Evolutionary conservation across 768 basidiomycete genomes (phyloP).

Genomic region (Russula dissimulans): DNA sequence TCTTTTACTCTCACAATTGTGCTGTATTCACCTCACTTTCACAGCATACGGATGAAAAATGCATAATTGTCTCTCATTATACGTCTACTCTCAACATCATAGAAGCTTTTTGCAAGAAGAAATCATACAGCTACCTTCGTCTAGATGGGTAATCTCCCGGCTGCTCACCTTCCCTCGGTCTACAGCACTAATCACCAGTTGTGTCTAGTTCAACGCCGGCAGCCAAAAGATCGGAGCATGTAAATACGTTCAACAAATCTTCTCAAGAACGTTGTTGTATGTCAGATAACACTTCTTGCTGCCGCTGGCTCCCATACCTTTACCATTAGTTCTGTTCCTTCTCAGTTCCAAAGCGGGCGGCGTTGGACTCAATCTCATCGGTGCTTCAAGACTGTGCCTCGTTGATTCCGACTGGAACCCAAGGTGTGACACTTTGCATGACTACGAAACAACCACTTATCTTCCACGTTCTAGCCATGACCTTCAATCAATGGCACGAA

Average conservation of each 20-base stretch:
- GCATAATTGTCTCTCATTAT: conserved; percentile 93
- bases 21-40: not conserved
- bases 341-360: conserved; percentile 94
- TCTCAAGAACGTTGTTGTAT: conserved; percentile 63
- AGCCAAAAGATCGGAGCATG: conserved; percentile 74
- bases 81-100: conserved; percentile 90
- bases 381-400: conserved; percentile 79
- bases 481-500: conserved; percentile 94
- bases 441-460: not conserved
- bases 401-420: conserved; percentile 95
- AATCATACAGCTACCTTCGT: conserved; percentile 68
- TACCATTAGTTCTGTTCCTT: conserved; percentile 67
- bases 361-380: conserved; percentile 87
- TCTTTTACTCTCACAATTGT: not conserved
- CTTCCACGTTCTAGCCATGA: conserved; percentile 53
- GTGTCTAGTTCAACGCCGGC: conserved; percentile 57
- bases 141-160: conserved; percentile 64
- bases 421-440: conserved; percentile 36
- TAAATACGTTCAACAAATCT: conserved; percentile 81
- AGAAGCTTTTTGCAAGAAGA: conserved; percentile 74
- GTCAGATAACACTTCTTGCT: conserved; percentile 22
- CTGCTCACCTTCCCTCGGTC: not conserved
- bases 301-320: not conserved
- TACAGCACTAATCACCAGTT: conserved; percentile 1
- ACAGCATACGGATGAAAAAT: conserved; percentile 83